Percentiles rank a stretch among this genome's conserved stretches.
Evolutionary conservation across 108 stramenopile genomes (phyloP).

Genomic region (Chaetoceros muelleri): DNA sequence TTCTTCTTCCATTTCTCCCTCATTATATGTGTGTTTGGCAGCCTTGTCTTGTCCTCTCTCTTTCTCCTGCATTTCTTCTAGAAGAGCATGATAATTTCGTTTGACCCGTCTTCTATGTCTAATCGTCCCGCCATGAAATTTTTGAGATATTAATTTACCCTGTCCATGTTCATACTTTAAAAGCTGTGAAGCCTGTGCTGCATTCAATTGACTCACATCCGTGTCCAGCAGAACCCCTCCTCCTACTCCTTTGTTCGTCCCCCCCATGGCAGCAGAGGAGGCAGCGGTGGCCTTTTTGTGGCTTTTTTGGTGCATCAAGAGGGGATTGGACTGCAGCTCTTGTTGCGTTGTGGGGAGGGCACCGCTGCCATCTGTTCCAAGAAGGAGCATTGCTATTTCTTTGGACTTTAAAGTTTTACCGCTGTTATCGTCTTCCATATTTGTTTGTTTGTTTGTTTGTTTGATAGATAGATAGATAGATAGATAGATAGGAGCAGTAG

Average conservation of each 20-base stretch:
- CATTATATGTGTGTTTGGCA: background rate
- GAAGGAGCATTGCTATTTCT: background rate
- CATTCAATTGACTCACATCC: background rate
- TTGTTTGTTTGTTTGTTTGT: too few relatives aligned
- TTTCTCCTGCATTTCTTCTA: background rate
- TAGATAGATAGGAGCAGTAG: too few relatives aligned
- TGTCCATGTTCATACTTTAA: background rate
- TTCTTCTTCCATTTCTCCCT: slow-evolving; percentile 9
- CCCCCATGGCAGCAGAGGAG: background rate
- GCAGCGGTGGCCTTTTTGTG: background rate
- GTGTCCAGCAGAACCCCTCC: too few relatives aligned
- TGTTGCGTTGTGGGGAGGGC: background rate
- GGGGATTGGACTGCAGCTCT: background rate
- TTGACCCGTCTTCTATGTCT: background rate
- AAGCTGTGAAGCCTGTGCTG: background rate
- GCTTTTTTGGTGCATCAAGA: background rate
- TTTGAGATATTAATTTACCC: background rate
- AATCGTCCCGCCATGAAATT: background rate
- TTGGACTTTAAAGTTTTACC: background rate
- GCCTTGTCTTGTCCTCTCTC: background rate
- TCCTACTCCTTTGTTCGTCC: too few relatives aligned
- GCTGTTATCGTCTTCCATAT: too few relatives aligned
- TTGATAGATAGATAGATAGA: too few relatives aligned
- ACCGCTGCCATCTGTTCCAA: background rate
- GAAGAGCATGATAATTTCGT: background rate